Conservation (phyloP, 768 basidiomycete genomes). For the Tephrocybe sp. region DNA sequence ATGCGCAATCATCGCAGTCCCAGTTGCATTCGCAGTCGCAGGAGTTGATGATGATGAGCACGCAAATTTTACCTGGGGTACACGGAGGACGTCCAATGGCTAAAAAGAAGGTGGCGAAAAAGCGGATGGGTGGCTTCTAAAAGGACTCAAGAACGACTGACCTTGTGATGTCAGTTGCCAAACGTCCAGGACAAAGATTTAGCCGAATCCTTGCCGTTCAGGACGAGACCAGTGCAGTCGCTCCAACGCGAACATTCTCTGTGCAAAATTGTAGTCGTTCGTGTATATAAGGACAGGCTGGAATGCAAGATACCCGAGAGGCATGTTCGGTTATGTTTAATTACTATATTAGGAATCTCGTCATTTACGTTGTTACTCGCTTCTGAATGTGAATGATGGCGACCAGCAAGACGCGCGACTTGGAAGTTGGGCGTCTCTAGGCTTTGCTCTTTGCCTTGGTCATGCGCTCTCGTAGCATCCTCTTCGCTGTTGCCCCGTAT, state of each 20-base stretch:
- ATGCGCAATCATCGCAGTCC: background rate
- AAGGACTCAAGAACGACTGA: background rate
- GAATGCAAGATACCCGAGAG: too few relatives aligned
- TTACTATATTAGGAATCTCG: conserved; percentile 1
- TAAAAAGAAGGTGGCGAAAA: conserved; percentile 63
- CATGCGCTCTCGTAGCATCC: conserved; percentile 14
- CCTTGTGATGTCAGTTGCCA: too few relatives aligned
- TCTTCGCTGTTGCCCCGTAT: conserved; percentile 14
- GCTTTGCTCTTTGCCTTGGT: conserved; percentile 5
- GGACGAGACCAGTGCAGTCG: too few relatives aligned
- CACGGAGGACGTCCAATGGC: conserved; percentile 58
- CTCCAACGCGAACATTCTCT: background rate
- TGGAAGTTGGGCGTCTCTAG: background rate
- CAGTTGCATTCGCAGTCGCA: conserved; percentile 28
- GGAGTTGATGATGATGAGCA: conserved; percentile 52
- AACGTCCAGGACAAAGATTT: too few relatives aligned
- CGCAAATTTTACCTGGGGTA: conserved; percentile 69
- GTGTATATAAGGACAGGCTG: too few relatives aligned
- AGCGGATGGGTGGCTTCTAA: conserved; percentile 76
- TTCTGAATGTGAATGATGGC: conserved; percentile 2
- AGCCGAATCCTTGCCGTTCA: too few relatives aligned
- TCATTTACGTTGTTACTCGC: conserved; percentile 6
- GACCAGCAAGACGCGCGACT: too few relatives aligned
- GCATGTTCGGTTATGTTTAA: too few relatives aligned
- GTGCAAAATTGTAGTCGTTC: background rate